Evolutionary conservation across 164 flowering plant genomes (phyloP).

Genomic region (Warburgia ugandensis): DNA sequence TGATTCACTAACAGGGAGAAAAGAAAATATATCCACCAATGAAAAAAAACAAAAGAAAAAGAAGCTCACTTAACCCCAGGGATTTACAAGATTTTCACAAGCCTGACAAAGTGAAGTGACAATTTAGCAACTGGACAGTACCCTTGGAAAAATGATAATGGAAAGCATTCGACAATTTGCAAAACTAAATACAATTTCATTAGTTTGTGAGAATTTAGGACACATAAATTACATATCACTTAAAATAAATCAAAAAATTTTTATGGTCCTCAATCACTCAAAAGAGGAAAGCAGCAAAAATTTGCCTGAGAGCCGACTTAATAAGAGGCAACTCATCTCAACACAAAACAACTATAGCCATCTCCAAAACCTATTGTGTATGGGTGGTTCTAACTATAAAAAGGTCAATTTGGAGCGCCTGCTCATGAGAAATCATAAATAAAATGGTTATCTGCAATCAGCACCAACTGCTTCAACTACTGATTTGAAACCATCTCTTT

Average conservation of each 20-base stretch:
- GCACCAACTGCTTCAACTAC: constrained; percentile 82
- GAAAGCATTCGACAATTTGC: too few species aligned
- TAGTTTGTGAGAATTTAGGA: not conserved
- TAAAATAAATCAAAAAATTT: not conserved
- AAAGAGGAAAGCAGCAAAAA: not conserved
- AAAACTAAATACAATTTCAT: not conserved
- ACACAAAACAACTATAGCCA: constrained; percentile 4
- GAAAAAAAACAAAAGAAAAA: too few species aligned
- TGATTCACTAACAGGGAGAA: too few species aligned
- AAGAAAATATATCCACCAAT: too few species aligned
- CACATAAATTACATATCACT: not conserved
- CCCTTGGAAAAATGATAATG: too few species aligned
- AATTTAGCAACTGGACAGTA: too few species aligned
- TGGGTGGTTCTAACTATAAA: not conserved
- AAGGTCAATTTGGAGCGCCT: not conserved
- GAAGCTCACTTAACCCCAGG: too few species aligned
- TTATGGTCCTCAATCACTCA: too few species aligned
- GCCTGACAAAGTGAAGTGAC: too few species aligned
- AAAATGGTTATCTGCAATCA: constrained; percentile 47
- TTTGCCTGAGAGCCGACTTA: not conserved
- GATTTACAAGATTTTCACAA: too few species aligned
- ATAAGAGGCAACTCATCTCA: not conserved
- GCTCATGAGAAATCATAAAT: not conserved
- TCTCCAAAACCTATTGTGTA: not conserved
- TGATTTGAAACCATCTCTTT: constrained; percentile 86